Evolutionary conservation across 2,329 filamentous ascomycete species (phyloP).

Genomic region (Biscogniauxia marginata): DNA sequence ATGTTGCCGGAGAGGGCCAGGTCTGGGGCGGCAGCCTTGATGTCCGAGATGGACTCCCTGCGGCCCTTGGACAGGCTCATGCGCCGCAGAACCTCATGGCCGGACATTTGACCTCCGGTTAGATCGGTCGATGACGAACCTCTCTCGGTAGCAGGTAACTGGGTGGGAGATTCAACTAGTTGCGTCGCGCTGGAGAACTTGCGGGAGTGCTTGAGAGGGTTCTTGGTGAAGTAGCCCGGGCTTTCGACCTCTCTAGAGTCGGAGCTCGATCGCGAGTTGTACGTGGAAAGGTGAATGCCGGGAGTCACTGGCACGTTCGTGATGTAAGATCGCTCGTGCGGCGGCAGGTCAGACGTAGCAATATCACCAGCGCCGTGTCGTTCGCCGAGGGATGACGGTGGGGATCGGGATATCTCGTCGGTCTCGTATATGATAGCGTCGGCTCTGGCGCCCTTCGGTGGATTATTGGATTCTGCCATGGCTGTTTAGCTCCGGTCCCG

Average conservation of each 20-base stretch:
- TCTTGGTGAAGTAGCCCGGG: conserved; percentile 34
- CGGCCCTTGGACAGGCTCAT: conserved; percentile 43
- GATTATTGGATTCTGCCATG: conserved; percentile 23
- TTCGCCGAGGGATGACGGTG: conserved; percentile 4
- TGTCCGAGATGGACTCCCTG: conserved; percentile 53
- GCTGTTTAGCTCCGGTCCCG: conserved; percentile 15
- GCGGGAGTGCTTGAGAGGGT: conserved; percentile 24
- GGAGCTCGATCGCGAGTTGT: conserved; percentile 24
- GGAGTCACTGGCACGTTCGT: conserved; percentile 42
- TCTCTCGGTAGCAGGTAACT: conserved; percentile 21
- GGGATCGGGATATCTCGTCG: conserved; percentile 16
- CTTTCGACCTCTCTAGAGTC: conserved; percentile 17
- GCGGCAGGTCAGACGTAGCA: conserved; percentile 29
- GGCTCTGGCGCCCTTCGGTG: conserved; percentile 1
- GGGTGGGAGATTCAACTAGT: conserved; percentile 12
- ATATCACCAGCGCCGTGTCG: not conserved
- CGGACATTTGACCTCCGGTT: conserved; percentile 34
- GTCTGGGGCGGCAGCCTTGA: conserved; percentile 55
- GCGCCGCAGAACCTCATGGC: conserved; percentile 42
- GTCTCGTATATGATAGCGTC: conserved; percentile 15
- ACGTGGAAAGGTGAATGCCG: conserved; percentile 35
- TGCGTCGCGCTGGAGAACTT: conserved; percentile 23
- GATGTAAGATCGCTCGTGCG: conserved; percentile 35
- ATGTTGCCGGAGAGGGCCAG: conserved; percentile 62
- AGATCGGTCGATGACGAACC: conserved; percentile 20